Percentiles rank a stretch among this genome's conserved stretches.
These are phyloP conservation scores for Cenchrus purpureus DNA, from an alignment of 176 grass and related monocot genomes.

Conservation along the genomic window DNA sequence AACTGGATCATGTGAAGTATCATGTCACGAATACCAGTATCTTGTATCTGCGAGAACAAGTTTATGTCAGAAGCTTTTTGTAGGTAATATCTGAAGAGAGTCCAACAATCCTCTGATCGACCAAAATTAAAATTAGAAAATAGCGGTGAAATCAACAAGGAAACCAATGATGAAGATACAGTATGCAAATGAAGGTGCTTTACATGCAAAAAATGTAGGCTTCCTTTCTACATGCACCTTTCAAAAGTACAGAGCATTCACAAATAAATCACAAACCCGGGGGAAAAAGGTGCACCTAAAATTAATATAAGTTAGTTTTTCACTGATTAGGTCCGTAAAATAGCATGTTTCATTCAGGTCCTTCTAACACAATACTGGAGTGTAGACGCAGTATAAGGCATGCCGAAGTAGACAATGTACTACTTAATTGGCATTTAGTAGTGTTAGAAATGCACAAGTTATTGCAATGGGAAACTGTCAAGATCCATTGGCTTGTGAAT, in stretches of 20 bases:
- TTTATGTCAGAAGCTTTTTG: constrained; percentile 5
- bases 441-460: not conserved
- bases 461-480: not conserved
- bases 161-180: constrained; percentile 8
- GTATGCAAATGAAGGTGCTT: not conserved
- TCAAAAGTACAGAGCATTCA: constrained; percentile 14
- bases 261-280: not conserved
- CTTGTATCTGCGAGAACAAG: constrained; percentile 87
- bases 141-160: constrained; percentile 16
- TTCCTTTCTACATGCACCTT: constrained; percentile 27
- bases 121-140: constrained; percentile 15
- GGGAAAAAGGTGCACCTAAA: not conserved
- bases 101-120: constrained; percentile 12
- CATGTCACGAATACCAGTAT: constrained; percentile 87
- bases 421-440: constrained; percentile 3
- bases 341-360: not conserved
- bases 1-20: constrained; percentile 99
- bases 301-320: constrained; percentile 18
- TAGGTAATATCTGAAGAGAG: constrained; percentile 35
- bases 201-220: not conserved
- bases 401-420: not conserved
- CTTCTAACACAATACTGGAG: not conserved
- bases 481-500: constrained; percentile 1
- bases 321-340: constrained; percentile 12
- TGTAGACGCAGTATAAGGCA: not conserved